A percentile compares a stretch with the other conserved stretches of the same genome.
Evolutionary conservation across 371 early-diverging fungal species (phyloP).

Genomic region (Pancytospora epiphaga): DNA sequence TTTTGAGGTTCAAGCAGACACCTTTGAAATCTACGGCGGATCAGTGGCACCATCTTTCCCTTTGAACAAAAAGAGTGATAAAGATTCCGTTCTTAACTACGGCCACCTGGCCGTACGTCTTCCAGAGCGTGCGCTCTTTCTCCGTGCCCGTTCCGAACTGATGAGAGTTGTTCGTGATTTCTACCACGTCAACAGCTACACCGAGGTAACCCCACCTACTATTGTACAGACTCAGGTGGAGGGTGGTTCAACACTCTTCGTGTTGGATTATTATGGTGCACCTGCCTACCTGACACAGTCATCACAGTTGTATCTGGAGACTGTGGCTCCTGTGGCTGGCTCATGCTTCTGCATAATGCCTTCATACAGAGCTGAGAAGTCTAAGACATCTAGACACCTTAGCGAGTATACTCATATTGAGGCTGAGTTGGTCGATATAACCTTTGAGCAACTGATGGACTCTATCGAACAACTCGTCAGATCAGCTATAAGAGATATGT

Average conservation of each 20-base stretch:
- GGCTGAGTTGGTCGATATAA: constrained; percentile 86
- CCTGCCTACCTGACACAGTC: constrained; percentile 94
- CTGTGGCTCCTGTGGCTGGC: constrained; percentile 82
- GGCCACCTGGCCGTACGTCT: constrained; percentile 91
- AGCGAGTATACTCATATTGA: constrained; percentile 97
- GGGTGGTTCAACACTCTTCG: constrained; percentile 92
- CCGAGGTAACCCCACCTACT: constrained; percentile 91
- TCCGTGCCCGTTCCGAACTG: constrained; percentile 75
- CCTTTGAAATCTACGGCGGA: constrained; percentile 40
- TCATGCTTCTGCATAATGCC: constrained; percentile 91
- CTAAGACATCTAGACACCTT: constrained; percentile 92
- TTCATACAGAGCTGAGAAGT: constrained; percentile 97
- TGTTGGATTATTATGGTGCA: constrained; percentile 90
- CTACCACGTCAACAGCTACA: constrained; percentile 71
- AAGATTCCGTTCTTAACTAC: constrained; percentile 74
- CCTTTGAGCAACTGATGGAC: constrained; percentile 77
- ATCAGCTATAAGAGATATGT: constrained; percentile 70
- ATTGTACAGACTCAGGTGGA: constrained; percentile 99
- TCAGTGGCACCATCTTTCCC: constrained; percentile 51
- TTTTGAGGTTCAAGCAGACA: constrained; percentile 56
- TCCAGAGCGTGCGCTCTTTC: constrained; percentile 73
- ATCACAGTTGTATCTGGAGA: constrained; percentile 96
- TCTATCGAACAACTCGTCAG: constrained; percentile 77
- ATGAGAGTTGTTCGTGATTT: constrained; percentile 82
- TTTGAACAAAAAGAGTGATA: constrained; percentile 67